phyloP scores from a whole-genome alignment of 2,329 filamentous ascomycete genomes.

The Dactylonectria estremocensis region DNA sequence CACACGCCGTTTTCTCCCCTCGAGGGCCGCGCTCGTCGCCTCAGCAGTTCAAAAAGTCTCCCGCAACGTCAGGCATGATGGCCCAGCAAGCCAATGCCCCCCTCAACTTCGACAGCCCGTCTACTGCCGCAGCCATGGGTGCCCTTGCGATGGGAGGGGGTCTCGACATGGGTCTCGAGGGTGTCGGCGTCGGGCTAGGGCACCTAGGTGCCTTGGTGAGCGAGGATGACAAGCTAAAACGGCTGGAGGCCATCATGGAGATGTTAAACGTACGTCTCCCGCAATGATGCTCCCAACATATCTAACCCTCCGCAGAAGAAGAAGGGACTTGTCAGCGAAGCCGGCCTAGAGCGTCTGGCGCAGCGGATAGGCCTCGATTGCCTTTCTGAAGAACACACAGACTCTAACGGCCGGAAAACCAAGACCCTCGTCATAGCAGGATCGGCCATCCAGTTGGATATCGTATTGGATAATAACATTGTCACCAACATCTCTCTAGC shows the following conservation, averaged over 20 bases:
- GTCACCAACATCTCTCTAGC: conserved; percentile 75
- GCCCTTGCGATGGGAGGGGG: conserved; percentile 65
- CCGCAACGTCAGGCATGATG: conserved; percentile 67
- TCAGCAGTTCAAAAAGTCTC: conserved; percentile 76
- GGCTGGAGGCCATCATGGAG: conserved; percentile 67
- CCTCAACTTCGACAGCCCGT: conserved; percentile 76
- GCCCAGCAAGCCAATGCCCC: conserved; percentile 62
- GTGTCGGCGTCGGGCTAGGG: conserved; percentile 65
- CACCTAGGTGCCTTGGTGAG: conserved; percentile 59
- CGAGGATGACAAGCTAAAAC: conserved; percentile 70
- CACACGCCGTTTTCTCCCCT: conserved; percentile 73
- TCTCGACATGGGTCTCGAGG: conserved; percentile 69
- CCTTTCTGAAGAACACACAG: conserved; percentile 70
- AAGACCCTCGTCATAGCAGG: conserved; percentile 75
- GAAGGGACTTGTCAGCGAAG: conserved; percentile 79
- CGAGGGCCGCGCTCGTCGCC: conserved; percentile 72
- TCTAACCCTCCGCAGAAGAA: conserved; percentile 52
- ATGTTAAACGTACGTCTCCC: conserved; percentile 62
- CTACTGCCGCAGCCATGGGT: conserved; percentile 73
- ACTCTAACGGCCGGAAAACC: conserved; percentile 63
- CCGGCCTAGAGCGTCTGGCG: conserved; percentile 80
- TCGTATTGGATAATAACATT: conserved; percentile 73
- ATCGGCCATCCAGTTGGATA: conserved; percentile 72
- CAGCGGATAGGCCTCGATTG: conserved; percentile 77
- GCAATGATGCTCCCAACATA: not conserved